Conservation (phyloP, 352 stramenopile species). For the Pythium phragmitis region DNA sequence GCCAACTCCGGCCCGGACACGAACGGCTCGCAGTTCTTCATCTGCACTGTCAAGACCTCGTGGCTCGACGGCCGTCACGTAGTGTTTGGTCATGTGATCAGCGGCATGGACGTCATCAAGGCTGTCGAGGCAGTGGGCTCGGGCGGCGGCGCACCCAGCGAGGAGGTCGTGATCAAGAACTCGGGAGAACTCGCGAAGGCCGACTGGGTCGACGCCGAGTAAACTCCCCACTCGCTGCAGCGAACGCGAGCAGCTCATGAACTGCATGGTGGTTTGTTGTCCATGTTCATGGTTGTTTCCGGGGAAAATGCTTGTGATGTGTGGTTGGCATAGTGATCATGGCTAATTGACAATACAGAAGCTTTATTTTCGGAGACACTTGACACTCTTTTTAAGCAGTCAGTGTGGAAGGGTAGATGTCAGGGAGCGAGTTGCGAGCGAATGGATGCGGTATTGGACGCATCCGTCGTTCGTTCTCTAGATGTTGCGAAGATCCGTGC, state of each 20-base stretch:
- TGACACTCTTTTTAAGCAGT: too few species aligned
- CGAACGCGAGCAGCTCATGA: neutral
- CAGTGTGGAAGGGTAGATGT: too few species aligned
- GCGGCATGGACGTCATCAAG: slow-evolving; percentile 97
- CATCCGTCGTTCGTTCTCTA: too few species aligned
- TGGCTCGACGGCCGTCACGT: slow-evolving; percentile 92
- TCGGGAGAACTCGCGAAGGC: slow-evolving; percentile 89
- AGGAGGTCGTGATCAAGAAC: slow-evolving; percentile 92
- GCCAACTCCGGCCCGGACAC: slow-evolving; percentile 85
- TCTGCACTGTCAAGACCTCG: slow-evolving; percentile 91
- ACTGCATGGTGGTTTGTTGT: neutral
- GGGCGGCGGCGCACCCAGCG: slow-evolving; percentile 76
- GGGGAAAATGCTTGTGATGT: neutral
- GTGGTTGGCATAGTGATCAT: neutral
- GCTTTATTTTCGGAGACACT: too few species aligned
- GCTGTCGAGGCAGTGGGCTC: slow-evolving; percentile 95
- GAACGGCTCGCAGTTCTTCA: slow-evolving; percentile 99
- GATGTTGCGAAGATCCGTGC: too few species aligned
- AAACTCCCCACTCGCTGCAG: neutral
- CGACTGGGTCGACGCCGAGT: slow-evolving; percentile 50
- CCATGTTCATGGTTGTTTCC: neutral
- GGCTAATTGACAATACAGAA: too few species aligned
- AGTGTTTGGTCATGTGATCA: slow-evolving; percentile 95
- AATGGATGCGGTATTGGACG: too few species aligned
- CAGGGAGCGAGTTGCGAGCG: too few species aligned